Percentiles rank a stretch among this genome's conserved stretches.
These are phyloP conservation scores for Macrolepiota dolichaula DNA, from an alignment of 768 basidiomycete species.

Conservation along the genomic window DNA sequence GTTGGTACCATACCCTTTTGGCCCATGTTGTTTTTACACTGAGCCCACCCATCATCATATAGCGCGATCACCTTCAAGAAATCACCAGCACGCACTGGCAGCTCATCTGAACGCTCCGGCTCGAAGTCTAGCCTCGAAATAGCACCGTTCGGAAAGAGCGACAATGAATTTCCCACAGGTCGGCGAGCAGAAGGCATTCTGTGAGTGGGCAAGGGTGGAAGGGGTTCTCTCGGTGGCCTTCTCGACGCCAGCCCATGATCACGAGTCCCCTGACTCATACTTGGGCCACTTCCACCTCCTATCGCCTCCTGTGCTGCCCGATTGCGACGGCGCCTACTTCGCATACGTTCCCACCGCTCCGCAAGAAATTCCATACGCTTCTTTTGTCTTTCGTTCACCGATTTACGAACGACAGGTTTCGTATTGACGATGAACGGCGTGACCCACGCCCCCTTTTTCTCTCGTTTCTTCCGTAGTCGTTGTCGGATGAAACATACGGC, in stretches of 20 bases:
- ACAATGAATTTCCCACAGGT: neutral
- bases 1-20: slow-evolving; percentile 76
- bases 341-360: slow-evolving; percentile 4
- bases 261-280: neutral
- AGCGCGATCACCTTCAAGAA: slow-evolving; percentile 48
- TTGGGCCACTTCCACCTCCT: neutral
- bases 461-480: slow-evolving; percentile 39
- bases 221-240: neutral
- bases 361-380: slow-evolving; percentile 8
- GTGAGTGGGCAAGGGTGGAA: neutral
- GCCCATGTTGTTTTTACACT: slow-evolving; percentile 54
- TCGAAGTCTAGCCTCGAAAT: slow-evolving; percentile 57
- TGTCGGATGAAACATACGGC: slow-evolving; percentile 47
- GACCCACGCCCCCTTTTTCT: slow-evolving; percentile 21
- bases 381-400: slow-evolving; percentile 5
- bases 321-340: neutral
- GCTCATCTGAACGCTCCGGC: slow-evolving; percentile 67
- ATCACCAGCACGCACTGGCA: slow-evolving; percentile 60
- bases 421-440: slow-evolving; percentile 29
- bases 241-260: neutral
- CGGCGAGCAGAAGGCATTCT: neutral
- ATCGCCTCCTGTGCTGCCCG: neutral
- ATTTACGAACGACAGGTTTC: slow-evolving; percentile 23
- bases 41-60: slow-evolving; percentile 77
- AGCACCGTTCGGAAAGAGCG: slow-evolving; percentile 20